phyloP scores from a whole-genome alignment of 768 basidiomycete genomes.

The Melanogaster broomeanus region DNA sequence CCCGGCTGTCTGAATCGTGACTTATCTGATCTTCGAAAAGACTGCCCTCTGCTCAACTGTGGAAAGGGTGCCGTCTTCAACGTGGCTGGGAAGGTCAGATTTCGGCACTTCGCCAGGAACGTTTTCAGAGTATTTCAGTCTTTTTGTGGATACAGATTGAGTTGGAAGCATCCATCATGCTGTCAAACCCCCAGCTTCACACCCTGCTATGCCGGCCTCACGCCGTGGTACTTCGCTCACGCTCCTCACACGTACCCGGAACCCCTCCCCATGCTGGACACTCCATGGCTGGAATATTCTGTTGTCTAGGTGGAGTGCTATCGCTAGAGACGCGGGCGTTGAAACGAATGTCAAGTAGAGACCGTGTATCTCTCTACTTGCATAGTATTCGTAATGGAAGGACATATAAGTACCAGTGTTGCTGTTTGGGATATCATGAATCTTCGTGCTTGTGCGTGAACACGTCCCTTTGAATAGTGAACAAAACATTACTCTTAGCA shows the following conservation, averaged over 20 bases:
- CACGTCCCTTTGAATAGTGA: too few species aligned
- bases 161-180: slow-evolving; percentile 79
- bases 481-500: too few species aligned
- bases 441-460: too few species aligned
- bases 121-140: background rate
- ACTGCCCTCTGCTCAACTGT: slow-evolving; percentile 76
- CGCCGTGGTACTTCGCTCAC: slow-evolving; percentile 67
- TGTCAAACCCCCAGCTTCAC: slow-evolving; percentile 70
- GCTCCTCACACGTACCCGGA: slow-evolving; percentile 64
- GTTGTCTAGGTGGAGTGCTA: too few species aligned
- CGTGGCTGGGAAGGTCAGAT: slow-evolving; percentile 68
- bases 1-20: background rate
- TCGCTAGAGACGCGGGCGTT: too few species aligned
- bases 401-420: too few species aligned
- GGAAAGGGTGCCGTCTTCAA: slow-evolving; percentile 87
- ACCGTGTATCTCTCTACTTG: too few species aligned
- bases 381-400: too few species aligned
- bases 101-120: background rate
- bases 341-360: too few species aligned
- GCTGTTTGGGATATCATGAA: too few species aligned
- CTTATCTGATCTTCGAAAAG: slow-evolving; percentile 35
- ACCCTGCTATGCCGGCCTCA: slow-evolving; percentile 56
- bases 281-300: too few species aligned
- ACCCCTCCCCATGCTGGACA: slow-evolving; percentile 56
- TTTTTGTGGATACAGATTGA: slow-evolving; percentile 56